phyloP scores from a whole-genome alignment of 768 basidiomycete genomes.

The Solioccasus polychromus region DNA sequence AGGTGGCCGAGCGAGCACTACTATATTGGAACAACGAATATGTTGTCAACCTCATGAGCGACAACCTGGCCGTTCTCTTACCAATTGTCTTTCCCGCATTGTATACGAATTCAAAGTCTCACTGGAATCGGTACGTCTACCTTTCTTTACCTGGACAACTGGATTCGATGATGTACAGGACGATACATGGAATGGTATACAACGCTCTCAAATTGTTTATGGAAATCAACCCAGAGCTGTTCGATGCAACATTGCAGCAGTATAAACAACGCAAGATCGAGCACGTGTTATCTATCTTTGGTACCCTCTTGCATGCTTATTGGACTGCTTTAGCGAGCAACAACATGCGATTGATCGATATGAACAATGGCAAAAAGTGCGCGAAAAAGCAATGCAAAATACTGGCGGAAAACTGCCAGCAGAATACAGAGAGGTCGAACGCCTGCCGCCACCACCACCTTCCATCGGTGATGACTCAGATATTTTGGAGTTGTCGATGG shows the following conservation, averaged over 20 bases:
- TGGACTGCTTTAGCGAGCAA: slow-evolving; percentile 61
- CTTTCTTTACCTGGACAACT: neutral
- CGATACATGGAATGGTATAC: slow-evolving; percentile 99
- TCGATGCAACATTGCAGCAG: slow-evolving; percentile 89
- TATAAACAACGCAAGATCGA: slow-evolving; percentile 86
- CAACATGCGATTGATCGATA: slow-evolving; percentile 82
- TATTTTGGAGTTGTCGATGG: slow-evolving; percentile 85
- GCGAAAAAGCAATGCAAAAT: slow-evolving; percentile 72
- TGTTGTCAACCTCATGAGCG: slow-evolving; percentile 98
- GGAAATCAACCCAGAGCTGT: slow-evolving; percentile 97
- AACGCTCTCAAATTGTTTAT: slow-evolving; percentile 98
- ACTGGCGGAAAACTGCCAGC: slow-evolving; percentile 68
- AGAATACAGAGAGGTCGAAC: slow-evolving; percentile 65
- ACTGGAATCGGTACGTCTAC: slow-evolving; percentile 90
- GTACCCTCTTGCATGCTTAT: slow-evolving; percentile 4
- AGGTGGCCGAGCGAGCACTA: slow-evolving; percentile 95
- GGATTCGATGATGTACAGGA: slow-evolving; percentile 47
- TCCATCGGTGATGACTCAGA: slow-evolving; percentile 79
- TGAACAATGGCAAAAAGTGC: slow-evolving; percentile 85
- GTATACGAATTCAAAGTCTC: slow-evolving; percentile 92
- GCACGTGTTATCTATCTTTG: slow-evolving; percentile 46
- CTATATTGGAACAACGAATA: slow-evolving; percentile 99
- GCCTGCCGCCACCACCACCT: slow-evolving; percentile 74
- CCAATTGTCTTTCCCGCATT: slow-evolving; percentile 97
- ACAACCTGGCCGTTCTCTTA: slow-evolving; percentile 83